Base-by-base conservation (phyloP, 345 rosid genomes). In the Populus deltoides region DNA sequence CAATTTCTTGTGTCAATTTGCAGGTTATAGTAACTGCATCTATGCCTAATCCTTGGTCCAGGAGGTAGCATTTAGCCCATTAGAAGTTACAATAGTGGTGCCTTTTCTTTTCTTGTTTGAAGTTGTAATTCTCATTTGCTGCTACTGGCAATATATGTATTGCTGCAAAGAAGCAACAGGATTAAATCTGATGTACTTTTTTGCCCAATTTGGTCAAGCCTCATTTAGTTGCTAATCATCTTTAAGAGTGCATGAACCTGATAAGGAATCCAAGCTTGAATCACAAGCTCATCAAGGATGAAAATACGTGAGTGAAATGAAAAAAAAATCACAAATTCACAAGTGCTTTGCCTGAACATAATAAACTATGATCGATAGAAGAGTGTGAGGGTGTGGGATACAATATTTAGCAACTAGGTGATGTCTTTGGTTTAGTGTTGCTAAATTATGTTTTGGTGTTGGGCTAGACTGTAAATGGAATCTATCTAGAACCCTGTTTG, bases 1-100 rank as follows among this genome's bases (percentile, higher is more conserved):
- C 85, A 82, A 86, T 90, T 6, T 89, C 91, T 88, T 92, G 97
- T 92, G 97, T 81, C 15, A 6, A 33, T 9, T 22, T 78, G 65
- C 80, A 78, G 80, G 80, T 71, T 78, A 78, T 63, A 59, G 29
- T 7, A 31, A 62, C 67, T 78, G 80, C 70, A 62, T 61, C 69
- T 78, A 78, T 36, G 75, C 70, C 16, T 78, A 31, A 45, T 29
- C 17, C n/a, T 53, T 43, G 57, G 12, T n/a, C 15, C 33, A 45
- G 47, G 57, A 25, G 11, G 17, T 15, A 47, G 51, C 51, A 15
- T 47, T 1, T 39, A 33, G 43, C 41, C 41, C 10, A 1, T 39
- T 39, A 7, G 10, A 39, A 39, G 43, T 39, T 39, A 39, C 8
- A 39, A 39, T 47, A 13, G 18, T 2, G 29, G 13, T 8, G 66